Percentiles rank a stretch among this genome's conserved stretches.
These are phyloP conservation scores for Musa troglodytarum DNA, from an alignment of 176 grass and related monocot genomes.

Conservation along the genomic window DNA sequence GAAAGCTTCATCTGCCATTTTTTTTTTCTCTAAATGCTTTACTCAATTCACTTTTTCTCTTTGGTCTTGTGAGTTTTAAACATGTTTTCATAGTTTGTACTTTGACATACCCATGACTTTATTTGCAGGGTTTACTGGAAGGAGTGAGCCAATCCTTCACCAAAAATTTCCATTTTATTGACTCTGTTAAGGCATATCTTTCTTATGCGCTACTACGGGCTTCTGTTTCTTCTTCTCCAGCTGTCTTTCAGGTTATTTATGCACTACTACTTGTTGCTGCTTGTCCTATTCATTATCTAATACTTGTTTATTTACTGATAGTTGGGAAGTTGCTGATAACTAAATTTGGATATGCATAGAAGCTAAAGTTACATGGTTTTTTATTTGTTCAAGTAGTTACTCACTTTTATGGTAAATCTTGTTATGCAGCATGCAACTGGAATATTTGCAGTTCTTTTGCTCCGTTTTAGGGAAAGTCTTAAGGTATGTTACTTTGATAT, in stretches of 20 bases:
- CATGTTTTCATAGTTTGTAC: neutral
- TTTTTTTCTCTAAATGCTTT: neutral
- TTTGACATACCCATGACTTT: neutral
- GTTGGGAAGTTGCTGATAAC: neutral
- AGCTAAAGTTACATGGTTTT: neutral
- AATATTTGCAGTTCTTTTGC: constrained; percentile 91
- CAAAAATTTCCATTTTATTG: constrained; percentile 99
- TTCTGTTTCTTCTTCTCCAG: constrained; percentile 73
- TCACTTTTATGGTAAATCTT: constrained; percentile 24
- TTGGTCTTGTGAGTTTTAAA: neutral
- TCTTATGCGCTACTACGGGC: constrained; percentile 86
- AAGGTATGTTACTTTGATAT: constrained; percentile 55
- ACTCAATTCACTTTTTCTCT: neutral
- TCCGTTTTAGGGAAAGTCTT: constrained; percentile 91
- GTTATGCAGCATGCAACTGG: constrained; percentile 82
- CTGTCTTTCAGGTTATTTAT: constrained; percentile 78
- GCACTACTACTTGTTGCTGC: constrained; percentile 2
- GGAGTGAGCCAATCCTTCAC: constrained; percentile 83
- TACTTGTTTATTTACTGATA: constrained; percentile 20
- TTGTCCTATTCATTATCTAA: constrained; percentile 24
- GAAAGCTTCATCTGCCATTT: neutral
- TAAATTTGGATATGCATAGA: neutral
- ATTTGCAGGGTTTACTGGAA: constrained; percentile 81
- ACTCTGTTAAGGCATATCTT: constrained; percentile 99
- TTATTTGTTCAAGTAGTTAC: neutral